Evolutionary conservation across 2,329 filamentous ascomycete species (phyloP).

Genomic region (Clarireedia monteithiana): DNA sequence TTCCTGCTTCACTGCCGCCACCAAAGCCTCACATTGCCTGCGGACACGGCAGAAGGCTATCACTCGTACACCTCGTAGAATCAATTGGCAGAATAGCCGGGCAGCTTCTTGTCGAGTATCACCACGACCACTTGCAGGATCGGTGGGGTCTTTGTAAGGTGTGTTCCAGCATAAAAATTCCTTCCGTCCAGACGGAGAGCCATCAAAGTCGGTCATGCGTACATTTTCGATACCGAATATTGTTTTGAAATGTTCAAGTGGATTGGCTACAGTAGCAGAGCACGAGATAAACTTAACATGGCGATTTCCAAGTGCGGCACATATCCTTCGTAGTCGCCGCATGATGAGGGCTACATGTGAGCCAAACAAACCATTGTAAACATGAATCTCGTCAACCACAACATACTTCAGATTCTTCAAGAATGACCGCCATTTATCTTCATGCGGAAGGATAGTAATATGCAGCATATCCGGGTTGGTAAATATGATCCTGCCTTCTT

Average conservation of each 20-base stretch:
- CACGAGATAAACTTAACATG: slow-evolving; percentile 88
- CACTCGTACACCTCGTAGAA: slow-evolving; percentile 79
- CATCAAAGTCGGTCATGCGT: slow-evolving; percentile 78
- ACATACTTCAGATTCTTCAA: slow-evolving; percentile 86
- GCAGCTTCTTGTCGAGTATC: slow-evolving; percentile 81
- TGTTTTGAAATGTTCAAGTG: slow-evolving; percentile 80
- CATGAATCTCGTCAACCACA: slow-evolving; percentile 86
- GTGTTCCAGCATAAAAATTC: slow-evolving; percentile 99
- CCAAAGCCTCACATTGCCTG: slow-evolving; percentile 78
- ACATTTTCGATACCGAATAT: slow-evolving; percentile 88
- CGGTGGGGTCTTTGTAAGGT: slow-evolving; percentile 80
- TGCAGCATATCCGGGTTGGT: slow-evolving; percentile 99
- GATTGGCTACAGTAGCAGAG: slow-evolving; percentile 93
- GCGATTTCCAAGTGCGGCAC: slow-evolving; percentile 80
- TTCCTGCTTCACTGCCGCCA: slow-evolving; percentile 72
- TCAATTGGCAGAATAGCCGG: slow-evolving; percentile 80
- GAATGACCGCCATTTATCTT: slow-evolving; percentile 81
- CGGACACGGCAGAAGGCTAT: slow-evolving; percentile 89
- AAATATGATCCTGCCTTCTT: slow-evolving; percentile 87
- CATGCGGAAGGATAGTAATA: slow-evolving; percentile 85
- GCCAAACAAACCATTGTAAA: slow-evolving; percentile 92
- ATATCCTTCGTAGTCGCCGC: slow-evolving; percentile 78
- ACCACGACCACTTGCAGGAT: slow-evolving; percentile 79
- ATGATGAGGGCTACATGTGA: slow-evolving; percentile 94
- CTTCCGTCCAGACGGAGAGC: slow-evolving; percentile 84